phyloP scores from a whole-genome alignment of 345 rosid genomes.

The Citrus hindsii region DNA sequence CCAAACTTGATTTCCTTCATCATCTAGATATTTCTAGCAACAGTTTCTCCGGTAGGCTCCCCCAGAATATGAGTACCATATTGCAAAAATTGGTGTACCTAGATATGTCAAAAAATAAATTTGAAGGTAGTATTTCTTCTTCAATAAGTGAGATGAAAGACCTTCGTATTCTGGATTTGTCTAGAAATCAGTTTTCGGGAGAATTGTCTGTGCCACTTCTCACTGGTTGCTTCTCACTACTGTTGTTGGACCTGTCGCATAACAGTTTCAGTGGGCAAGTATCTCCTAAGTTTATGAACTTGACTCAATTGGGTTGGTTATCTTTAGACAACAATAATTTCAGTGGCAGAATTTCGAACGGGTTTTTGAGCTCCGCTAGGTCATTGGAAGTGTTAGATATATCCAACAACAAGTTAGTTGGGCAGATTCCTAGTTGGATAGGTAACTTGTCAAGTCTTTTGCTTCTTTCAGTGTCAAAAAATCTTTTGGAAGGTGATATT shows the following conservation, averaged over 20 bases:
- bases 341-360: neutral
- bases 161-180: neutral
- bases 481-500: neutral
- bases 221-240: neutral
- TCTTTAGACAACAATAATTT: neutral
- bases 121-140: neutral
- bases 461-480: neutral
- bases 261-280: neutral
- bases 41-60: neutral
- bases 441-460: neutral
- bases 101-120: neutral
- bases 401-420: neutral
- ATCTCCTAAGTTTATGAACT: neutral
- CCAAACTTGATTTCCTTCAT: neutral
- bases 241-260: neutral
- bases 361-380: neutral
- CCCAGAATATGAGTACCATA: neutral
- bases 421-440: neutral
- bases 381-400: neutral
- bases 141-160: neutral
- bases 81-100: neutral
- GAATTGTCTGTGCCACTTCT: neutral
- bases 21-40: neutral
- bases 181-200: neutral
- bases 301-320: neutral